Base-by-base conservation (phyloP, 768 basidiomycete species). In the Royoungia palumana region DNA sequence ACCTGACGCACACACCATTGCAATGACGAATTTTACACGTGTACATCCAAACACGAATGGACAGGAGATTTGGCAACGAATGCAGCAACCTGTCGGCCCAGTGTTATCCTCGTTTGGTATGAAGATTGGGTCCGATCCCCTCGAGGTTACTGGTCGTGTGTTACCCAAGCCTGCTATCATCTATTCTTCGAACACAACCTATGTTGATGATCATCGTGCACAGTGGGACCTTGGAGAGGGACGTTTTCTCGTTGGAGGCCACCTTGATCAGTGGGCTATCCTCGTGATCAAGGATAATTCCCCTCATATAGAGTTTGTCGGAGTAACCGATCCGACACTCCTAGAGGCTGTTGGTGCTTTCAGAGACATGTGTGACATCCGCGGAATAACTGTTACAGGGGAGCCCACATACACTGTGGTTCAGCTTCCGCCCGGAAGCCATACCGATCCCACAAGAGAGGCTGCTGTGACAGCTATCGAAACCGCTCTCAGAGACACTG, bases 251-350 rank as follows among this genome's bases (percentile, higher is more conserved):
- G 68, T 63, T 20, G 83, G 83, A 9, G 81, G 70, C 5, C 65
- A 56, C 14, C 61, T 89, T 37, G 66, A 69, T 30, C 76, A 78
- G 17, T 87, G 85, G 84, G 81, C 74, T 6, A 81, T 88, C 6
- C 66, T 90, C 16, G 64, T 86, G 37, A 78, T 90, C 53, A 63
- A 70, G 34, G 85, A 87, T 53, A 72, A 76, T 12, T 74, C 74
- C 43, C 27, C 30, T 2, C 54, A 75, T 9, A 25, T 8, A 5
- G 76, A 79, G 35, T 84, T 87, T 55, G 24, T 27, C 1, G 74
- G 72, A 6, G 44, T 71, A 2, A 47, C 62, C 10, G 87, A 88
- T 57, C 76, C 76, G 0, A 73, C 73, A 34, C 64, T 89, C 35
- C 49, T 54, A 22, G 34, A 35, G 9, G 65, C 68, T 3, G 65